These are phyloP conservation scores for Suillus subaureus DNA, from an alignment of 768 basidiomycete genomes.

Conservation along the genomic window DNA sequence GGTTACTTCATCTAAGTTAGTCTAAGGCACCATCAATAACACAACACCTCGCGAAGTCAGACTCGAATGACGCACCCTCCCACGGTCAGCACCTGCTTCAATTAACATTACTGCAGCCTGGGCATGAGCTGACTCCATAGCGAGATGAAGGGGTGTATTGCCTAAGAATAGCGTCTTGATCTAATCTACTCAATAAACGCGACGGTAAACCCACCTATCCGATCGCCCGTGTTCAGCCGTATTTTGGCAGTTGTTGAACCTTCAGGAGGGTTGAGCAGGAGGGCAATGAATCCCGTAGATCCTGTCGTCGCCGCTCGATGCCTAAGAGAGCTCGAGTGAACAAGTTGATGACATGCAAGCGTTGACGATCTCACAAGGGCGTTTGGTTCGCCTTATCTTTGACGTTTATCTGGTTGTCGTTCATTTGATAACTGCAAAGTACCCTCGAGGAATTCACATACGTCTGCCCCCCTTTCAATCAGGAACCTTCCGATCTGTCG, in stretches of 20 bases:
- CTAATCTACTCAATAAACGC: neutral
- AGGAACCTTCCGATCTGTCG: constrained; percentile 84
- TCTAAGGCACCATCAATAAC: constrained; percentile 41
- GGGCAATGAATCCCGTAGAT: constrained; percentile 82
- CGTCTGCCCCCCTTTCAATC: constrained; percentile 88
- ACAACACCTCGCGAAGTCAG: neutral
- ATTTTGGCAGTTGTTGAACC: constrained; percentile 61
- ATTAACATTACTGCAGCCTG: constrained; percentile 89
- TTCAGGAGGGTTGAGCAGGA: constrained; percentile 85
- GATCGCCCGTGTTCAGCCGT: constrained; percentile 84
- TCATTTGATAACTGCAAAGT: constrained; percentile 32
- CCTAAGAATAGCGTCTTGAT: constrained; percentile 47
- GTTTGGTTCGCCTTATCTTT: constrained; percentile 92
- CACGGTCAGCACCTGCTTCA: constrained; percentile 93
- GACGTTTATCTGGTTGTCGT: constrained; percentile 76
- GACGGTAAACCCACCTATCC: constrained; percentile 53
- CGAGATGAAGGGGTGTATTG: constrained; percentile 95
- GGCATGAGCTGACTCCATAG: constrained; percentile 95
- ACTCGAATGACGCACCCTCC: constrained; percentile 57
- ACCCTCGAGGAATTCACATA: constrained; percentile 48
- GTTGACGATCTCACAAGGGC: constrained; percentile 66
- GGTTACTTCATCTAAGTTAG: constrained; percentile 82
- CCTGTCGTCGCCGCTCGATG: constrained; percentile 98
- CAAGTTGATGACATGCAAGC: neutral
- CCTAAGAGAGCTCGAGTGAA: constrained; percentile 39